Evolutionary conservation across 2,329 filamentous ascomycete genomes (phyloP).

Genomic region (Fusarium paranaense): DNA sequence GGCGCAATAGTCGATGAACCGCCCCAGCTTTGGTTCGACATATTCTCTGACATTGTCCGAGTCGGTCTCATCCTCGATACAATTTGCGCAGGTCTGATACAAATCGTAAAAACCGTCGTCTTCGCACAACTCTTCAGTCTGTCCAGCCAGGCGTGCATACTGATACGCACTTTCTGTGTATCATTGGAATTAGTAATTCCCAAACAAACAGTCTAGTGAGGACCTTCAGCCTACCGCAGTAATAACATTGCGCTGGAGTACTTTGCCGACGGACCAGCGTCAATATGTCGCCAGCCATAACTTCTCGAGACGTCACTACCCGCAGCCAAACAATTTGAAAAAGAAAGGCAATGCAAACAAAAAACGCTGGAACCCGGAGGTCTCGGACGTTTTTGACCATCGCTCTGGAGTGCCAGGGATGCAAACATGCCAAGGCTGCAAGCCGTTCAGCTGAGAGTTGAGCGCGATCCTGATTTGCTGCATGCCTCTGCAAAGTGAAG

Average conservation of each 20-base stretch:
- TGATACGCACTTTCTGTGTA: background rate
- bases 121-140: background rate
- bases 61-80: background rate
- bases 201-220: background rate
- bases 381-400: background rate
- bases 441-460: background rate
- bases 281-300: background rate
- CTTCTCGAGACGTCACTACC: background rate
- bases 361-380: background rate
- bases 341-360: background rate
- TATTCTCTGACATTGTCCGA: background rate
- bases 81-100: background rate
- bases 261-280: background rate
- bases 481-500: background rate
- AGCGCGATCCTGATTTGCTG: background rate
- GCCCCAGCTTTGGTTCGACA: background rate
- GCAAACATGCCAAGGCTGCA: constrained; percentile 1
- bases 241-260: background rate
- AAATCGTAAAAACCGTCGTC: background rate
- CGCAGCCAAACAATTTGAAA: background rate
- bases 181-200: background rate
- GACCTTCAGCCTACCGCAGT: background rate
- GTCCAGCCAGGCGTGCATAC: background rate
- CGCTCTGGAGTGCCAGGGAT: background rate
- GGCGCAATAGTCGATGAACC: background rate